phyloP scores from a whole-genome alignment of 257 asterid genomes.

The Jacaranda mimosifolia region DNA sequence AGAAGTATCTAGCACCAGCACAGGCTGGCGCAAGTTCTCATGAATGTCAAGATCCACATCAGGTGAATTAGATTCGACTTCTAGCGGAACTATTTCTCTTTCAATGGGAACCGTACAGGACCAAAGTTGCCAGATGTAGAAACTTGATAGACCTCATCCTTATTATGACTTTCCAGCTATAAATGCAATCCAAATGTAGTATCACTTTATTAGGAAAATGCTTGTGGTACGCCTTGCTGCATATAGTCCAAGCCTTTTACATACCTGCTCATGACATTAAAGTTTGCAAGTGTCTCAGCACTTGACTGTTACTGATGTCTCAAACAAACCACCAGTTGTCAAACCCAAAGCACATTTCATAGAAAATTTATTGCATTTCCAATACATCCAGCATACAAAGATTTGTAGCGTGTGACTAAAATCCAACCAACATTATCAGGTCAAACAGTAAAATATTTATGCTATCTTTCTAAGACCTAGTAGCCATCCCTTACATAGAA shows the following conservation, averaged over 20 bases:
- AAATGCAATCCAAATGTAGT: slow-evolving; percentile 74
- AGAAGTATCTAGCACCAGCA: slow-evolving; percentile 49
- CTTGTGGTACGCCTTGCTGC: slow-evolving; percentile 73
- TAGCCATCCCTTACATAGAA: slow-evolving; percentile 7
- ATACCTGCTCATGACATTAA: slow-evolving; percentile 58
- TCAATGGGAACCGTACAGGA: slow-evolving; percentile 42
- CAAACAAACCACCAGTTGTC: neutral
- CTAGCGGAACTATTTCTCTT: slow-evolving; percentile 39
- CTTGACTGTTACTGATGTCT: slow-evolving; percentile 4
- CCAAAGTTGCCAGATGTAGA: slow-evolving; percentile 77
- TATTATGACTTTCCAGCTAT: slow-evolving; percentile 66
- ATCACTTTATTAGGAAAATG: slow-evolving; percentile 58
- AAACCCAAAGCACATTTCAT: neutral
- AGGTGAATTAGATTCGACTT: slow-evolving; percentile 47
- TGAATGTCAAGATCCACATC: slow-evolving; percentile 39
- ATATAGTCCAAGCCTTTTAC: slow-evolving; percentile 80
- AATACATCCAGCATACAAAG: slow-evolving; percentile 18
- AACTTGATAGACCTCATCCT: slow-evolving; percentile 70
- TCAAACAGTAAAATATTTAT: slow-evolving; percentile 12
- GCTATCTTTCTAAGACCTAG: slow-evolving; percentile 8
- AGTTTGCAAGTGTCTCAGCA: slow-evolving; percentile 30
- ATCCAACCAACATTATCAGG: slow-evolving; percentile 11
- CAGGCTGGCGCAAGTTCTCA: slow-evolving; percentile 48
- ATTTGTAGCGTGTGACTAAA: slow-evolving; percentile 20
- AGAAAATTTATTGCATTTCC: slow-evolving; percentile 14